These are phyloP conservation scores for Volvox reticuliferus DNA, from an alignment of 139 green algal species.

Conservation along the genomic window DNA sequence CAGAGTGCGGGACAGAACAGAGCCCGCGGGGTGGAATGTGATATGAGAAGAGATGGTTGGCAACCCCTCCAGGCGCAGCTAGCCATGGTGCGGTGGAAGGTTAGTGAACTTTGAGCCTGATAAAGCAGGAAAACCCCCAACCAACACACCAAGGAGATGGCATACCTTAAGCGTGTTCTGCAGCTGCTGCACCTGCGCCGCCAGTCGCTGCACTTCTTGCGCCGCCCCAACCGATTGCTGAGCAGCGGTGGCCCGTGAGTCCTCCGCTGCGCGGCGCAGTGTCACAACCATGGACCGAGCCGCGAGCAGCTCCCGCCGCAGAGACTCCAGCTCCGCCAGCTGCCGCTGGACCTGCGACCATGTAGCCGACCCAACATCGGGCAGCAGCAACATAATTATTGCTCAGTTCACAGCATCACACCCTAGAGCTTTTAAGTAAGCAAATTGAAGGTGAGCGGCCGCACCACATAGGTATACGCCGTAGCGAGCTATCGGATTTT, in stretches of 20 bases:
- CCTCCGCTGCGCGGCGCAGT: conserved; percentile 44
- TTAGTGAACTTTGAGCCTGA: too few species aligned
- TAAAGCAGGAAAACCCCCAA: too few species aligned
- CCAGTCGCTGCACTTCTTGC: conserved; percentile 30
- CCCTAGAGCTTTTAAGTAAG: neutral
- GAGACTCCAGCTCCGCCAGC: conserved; percentile 55
- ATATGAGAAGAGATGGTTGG: too few species aligned
- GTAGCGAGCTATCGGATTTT: too few species aligned
- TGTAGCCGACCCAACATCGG: too few species aligned
- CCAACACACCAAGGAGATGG: neutral
- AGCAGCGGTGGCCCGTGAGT: conserved; percentile 9
- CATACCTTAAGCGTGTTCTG: conserved; percentile 45
- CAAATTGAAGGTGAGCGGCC: neutral
- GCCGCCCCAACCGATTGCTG: conserved; percentile 17
- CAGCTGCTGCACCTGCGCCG: conserved; percentile 66
- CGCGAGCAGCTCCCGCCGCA: conserved; percentile 48
- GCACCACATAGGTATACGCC: neutral
- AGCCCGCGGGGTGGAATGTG: too few species aligned
- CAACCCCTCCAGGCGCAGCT: too few species aligned
- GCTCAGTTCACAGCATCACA: too few species aligned
- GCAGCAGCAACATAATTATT: too few species aligned
- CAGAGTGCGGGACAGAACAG: neutral
- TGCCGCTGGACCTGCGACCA: conserved; percentile 53
- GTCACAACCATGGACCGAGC: conserved; percentile 28
- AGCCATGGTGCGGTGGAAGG: neutral